Base-by-base conservation (phyloP, 2,329 filamentous ascomycete species). In the Sporothrix pallida region DNA sequence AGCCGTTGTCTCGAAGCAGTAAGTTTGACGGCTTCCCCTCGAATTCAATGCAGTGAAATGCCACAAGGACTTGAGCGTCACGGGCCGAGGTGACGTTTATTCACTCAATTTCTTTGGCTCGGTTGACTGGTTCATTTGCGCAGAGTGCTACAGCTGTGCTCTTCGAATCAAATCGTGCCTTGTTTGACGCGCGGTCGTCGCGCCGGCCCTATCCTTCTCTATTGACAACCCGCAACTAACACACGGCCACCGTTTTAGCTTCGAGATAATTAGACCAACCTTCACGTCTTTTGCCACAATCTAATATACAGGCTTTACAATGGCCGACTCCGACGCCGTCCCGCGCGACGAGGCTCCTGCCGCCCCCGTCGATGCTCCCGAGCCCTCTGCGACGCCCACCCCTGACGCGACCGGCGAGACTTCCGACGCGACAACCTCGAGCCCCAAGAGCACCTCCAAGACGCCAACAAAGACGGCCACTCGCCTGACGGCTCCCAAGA, bases 261-360 rank as follows among this genome's bases (percentile, higher is more conserved):
- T 67, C 60, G 60, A 54, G 26, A 72, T 42, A 46, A 4, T 48
- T 26, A 48, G 42, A 67, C 42, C 62, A 46, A 26, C 62, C 10
- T 15, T 23, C 7, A 67, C 12, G 42, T 67, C 20, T 48, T 44
- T 48, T 48, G n/a, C 42, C 10, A 48, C 62, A 12, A 12, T 26
- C 46, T 23, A 13, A 5, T 9, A 26, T 26, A 65, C 58, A 60
- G 48, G 46, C 20, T 62, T 75, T 75, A 78, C 67, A 75, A 82
- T 82, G 81, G 80, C 81, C 70, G 81, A 82, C 75, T 75, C 78
- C 75, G 79, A 81, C 68, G 78, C 78, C 65, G 79, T 79, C 73
- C 76, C 79, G 75, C 78, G 78, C 74, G 75, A 76, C 60, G 79
- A 80, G 63, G 78, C 76, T 56, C 76, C 76, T 26, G 69, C 20